Evolutionary conservation across 192 early-diverging fungal species (phyloP), one percentile per base, ranked within the genome.

Genomic region (Backusella mclennaniae): DNA sequence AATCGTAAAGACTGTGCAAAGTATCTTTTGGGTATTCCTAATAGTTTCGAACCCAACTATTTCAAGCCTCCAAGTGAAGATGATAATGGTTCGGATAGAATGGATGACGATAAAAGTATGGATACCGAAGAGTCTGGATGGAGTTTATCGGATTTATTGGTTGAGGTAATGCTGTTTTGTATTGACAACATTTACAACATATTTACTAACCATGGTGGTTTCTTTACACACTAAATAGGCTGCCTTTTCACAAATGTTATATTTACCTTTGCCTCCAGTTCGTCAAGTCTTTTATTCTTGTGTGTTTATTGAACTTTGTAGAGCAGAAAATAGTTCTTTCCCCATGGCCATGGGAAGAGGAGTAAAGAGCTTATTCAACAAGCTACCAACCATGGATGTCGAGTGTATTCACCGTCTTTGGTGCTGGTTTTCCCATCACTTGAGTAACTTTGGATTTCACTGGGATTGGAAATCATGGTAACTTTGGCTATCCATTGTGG

Each of bases 1-100:
- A 99, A 99, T 85, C 98, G 97, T 82, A 95, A 93, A 78, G 96
- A 99, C 83, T 94, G 92, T 76, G 88, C 88, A 72, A 88, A 88
- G 56, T 92, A 92, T 73, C 79, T 97, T 17, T 83, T 95, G 70
- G 89, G 89, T 73, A 83, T 96, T 67, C 83, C 87, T 73, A 84
- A 87, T 69, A 85, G 81, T 3, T 90, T 89, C 52, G 82, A 80
- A 29, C 69, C 81, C 21, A 84, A 82, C 3, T 85, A 80, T 5
- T 88, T 87, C 39, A 80, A 76, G 9, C 23, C 67, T 39, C 71
- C 76, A 21, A 66, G 42, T 29, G 75, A 77, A 17, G 38, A 38
- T 14, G 79, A 70, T 1, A 72, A 75, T n/a, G 69, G 76, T 8
- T 68, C 78, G 33, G 79, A 84, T 31, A 73, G 78, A 15, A 59